Evolutionary conservation across 306 rosid species (phyloP).

Genomic region (Trifolium fragiferum): DNA sequence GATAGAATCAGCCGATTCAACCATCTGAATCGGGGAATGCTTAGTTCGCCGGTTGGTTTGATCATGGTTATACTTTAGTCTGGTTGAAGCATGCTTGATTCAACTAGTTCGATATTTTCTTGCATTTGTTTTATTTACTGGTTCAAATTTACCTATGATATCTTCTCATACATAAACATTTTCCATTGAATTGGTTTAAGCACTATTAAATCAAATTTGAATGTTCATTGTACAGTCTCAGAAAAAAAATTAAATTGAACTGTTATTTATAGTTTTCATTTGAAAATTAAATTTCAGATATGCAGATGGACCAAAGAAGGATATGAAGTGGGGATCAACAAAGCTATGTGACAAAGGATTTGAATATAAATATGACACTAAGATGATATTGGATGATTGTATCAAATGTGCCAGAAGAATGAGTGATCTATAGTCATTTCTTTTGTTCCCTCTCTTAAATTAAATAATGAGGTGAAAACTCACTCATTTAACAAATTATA

Average conservation of each 20-base stretch:
- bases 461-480: too few species aligned
- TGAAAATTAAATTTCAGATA: constrained; percentile 45
- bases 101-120: neutral
- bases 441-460: too few species aligned
- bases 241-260: neutral
- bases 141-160: neutral
- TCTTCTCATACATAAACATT: neutral
- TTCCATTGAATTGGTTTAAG: neutral
- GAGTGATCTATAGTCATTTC: neutral
- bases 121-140: neutral
- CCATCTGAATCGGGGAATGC: too few species aligned
- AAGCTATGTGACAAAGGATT: constrained; percentile 57
- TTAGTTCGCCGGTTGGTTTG: neutral
- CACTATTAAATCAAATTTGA: neutral
- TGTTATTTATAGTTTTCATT: constrained; percentile 5
- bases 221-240: neutral
- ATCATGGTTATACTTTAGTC: neutral
- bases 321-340: constrained; percentile 48
- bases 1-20: too few species aligned
- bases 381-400: constrained; percentile 4
- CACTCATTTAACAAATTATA: too few species aligned
- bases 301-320: constrained; percentile 40
- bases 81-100: neutral
- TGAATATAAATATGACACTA: constrained; percentile 30
- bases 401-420: neutral